A percentile compares a stretch with the other conserved stretches of the same genome.
Evolutionary conservation across 78 protist genomes (phyloP).

Genomic region (Tieghemostelium lacteum): DNA sequence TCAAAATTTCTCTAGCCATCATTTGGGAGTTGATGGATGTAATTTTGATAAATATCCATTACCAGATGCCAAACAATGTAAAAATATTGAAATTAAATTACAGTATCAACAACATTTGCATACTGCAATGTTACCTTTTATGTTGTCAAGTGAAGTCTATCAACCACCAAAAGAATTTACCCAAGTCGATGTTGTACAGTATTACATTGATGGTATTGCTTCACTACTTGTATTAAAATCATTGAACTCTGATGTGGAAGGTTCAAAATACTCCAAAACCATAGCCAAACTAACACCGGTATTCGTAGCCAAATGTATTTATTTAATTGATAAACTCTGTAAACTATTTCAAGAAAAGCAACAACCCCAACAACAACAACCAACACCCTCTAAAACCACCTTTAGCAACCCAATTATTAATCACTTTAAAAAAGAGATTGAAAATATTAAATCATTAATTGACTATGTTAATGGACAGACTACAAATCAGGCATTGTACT

Average conservation of each 20-base stretch:
- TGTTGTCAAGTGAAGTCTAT: background rate
- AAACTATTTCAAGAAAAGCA: slow-evolving; percentile 7
- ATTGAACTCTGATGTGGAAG: background rate
- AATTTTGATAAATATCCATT: background rate
- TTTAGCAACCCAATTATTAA: slow-evolving; percentile 15
- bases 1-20: background rate
- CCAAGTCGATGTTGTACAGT: slow-evolving; percentile 36
- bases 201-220: slow-evolving; percentile 35
- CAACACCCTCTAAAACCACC: no score
- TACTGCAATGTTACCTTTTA: slow-evolving; percentile 30
- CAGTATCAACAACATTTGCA: slow-evolving; percentile 16
- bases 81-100: background rate
- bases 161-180: background rate
- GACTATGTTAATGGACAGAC: background rate
- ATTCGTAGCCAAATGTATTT: background rate
- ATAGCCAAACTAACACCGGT: background rate
- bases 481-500: background rate
- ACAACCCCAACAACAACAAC: background rate
- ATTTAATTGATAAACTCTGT: slow-evolving; percentile 29
- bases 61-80: slow-evolving; percentile 7
- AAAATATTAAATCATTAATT: background rate
- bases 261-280: no score
- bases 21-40: slow-evolving; percentile 16
- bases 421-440: slow-evolving; percentile 21
- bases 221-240: slow-evolving; percentile 13